Evolutionary conservation across 2,329 filamentous ascomycete species (phyloP).

Genomic region (Diaporthe citriasiana): DNA sequence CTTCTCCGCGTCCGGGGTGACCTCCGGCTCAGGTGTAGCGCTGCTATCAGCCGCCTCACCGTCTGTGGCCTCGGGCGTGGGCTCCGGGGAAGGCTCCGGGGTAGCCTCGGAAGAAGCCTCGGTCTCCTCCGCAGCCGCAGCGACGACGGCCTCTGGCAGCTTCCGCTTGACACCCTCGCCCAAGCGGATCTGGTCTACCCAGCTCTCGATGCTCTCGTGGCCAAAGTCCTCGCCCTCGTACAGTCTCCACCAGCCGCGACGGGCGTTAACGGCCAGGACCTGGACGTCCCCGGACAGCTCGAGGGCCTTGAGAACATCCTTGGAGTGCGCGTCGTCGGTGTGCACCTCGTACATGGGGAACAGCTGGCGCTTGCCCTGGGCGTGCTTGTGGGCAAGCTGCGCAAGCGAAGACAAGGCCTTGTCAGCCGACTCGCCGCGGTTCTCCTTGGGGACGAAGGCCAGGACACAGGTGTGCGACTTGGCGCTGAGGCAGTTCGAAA

Average conservation of each 20-base stretch:
- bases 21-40: conserved; percentile 44
- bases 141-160: conserved; percentile 72
- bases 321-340: conserved; percentile 69
- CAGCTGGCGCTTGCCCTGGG: conserved; percentile 73
- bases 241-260: conserved; percentile 87
- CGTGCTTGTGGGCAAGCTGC: conserved; percentile 82
- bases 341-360: conserved; percentile 89
- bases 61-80: conserved; percentile 47
- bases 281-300: conserved; percentile 73
- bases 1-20: conserved; percentile 39
- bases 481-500: conserved; percentile 78
- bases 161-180: conserved; percentile 87
- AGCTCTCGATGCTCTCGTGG: conserved; percentile 77
- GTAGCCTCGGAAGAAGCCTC: conserved; percentile 57
- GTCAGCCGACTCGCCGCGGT: conserved; percentile 62
- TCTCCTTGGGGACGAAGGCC: conserved; percentile 73
- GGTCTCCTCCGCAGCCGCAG: conserved; percentile 55
- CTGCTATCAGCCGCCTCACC: conserved; percentile 45
- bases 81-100: conserved; percentile 57
- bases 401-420: conserved; percentile 75
- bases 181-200: conserved; percentile 93
- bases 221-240: conserved; percentile 73
- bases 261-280: conserved; percentile 86
- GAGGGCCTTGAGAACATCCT: conserved; percentile 71
- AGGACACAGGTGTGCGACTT: conserved; percentile 89